These are phyloP conservation scores for Penicillium sclerotigenum DNA, from an alignment of 2,329 filamentous ascomycete species.

Conservation along the genomic window DNA sequence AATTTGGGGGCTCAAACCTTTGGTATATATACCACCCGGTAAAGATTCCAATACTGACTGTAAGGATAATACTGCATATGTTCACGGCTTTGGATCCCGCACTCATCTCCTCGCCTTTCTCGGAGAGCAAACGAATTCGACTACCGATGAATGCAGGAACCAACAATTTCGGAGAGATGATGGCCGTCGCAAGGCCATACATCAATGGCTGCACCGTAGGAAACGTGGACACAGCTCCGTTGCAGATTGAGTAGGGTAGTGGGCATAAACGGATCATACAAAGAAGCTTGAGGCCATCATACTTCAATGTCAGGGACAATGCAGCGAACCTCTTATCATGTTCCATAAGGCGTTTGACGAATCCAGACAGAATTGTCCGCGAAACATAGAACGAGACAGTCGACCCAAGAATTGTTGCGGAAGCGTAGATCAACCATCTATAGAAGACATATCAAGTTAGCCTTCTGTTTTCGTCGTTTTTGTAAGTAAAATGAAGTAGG, in stretches of 20 bases:
- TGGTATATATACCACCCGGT: constrained; percentile 86
- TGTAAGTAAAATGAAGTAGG: neutral
- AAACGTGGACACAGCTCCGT: constrained; percentile 91
- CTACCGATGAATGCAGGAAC: constrained; percentile 91
- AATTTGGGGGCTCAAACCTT: constrained; percentile 39
- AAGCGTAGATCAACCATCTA: constrained; percentile 80
- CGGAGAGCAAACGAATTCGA: constrained; percentile 76
- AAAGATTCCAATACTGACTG: constrained; percentile 65
- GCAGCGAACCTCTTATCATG: constrained; percentile 85
- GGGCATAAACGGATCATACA: constrained; percentile 92
- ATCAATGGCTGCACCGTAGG: constrained; percentile 74
- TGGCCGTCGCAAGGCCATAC: constrained; percentile 77
- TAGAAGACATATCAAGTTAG: constrained; percentile 23
- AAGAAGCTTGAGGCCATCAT: constrained; percentile 83
- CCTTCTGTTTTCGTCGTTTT: neutral
- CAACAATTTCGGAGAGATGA: constrained; percentile 80
- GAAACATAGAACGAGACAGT: constrained; percentile 76
- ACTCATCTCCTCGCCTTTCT: constrained; percentile 80
- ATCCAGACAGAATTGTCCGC: constrained; percentile 71
- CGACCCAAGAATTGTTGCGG: constrained; percentile 74
- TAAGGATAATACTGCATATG: constrained; percentile 74
- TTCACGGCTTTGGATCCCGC: constrained; percentile 73
- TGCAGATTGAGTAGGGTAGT: constrained; percentile 86
- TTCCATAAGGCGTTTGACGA: constrained; percentile 77
- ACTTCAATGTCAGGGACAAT: constrained; percentile 79